Percentiles rank a stretch among this genome's conserved stretches.
Evolutionary conservation across 805 yeast species (phyloP).

Genomic region (Nakazawaea anatomiae): DNA sequence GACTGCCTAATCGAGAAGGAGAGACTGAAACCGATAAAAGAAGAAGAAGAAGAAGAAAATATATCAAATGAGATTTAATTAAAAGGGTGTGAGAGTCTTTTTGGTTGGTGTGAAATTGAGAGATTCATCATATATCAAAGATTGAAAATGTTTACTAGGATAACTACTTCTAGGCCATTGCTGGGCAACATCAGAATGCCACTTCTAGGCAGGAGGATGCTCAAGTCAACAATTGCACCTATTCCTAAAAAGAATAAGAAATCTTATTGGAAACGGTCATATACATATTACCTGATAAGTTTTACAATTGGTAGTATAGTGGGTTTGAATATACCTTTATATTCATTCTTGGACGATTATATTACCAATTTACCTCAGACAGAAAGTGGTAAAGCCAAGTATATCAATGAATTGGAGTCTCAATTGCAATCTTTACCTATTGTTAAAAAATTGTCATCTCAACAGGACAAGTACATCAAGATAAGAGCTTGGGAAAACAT

Average conservation of each 20-base stretch:
- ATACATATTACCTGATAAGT: constrained; percentile 1
- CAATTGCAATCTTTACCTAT: constrained; percentile 44
- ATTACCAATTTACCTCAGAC: constrained; percentile 8
- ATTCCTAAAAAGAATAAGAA: background rate
- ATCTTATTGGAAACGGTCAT: background rate
- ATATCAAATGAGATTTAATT: no score
- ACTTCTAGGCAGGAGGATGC: background rate
- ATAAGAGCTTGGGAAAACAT: constrained; percentile 38
- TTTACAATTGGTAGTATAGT: constrained; percentile 4
- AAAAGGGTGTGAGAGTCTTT: no score
- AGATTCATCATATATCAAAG: no score
- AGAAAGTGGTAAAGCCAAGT: constrained; percentile 17
- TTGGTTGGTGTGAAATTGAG: no score
- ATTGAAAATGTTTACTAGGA: no score
- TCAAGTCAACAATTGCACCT: constrained; percentile 1
- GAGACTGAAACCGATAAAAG: no score
- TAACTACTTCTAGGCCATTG: background rate
- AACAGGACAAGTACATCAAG: constrained; percentile 30
- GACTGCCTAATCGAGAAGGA: background rate
- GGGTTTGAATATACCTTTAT: constrained; percentile 9
- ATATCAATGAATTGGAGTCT: constrained; percentile 32
- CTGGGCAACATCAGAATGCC: background rate
- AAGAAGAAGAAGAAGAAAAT: no score
- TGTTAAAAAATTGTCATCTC: constrained; percentile 36
- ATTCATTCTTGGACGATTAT: constrained; percentile 1